A percentile compares a stretch with the other conserved stretches of the same genome.
These are phyloP conservation scores for Aegilops speltoides DNA, from an alignment of 176 grass and related monocot species.

Conservation along the genomic window DNA sequence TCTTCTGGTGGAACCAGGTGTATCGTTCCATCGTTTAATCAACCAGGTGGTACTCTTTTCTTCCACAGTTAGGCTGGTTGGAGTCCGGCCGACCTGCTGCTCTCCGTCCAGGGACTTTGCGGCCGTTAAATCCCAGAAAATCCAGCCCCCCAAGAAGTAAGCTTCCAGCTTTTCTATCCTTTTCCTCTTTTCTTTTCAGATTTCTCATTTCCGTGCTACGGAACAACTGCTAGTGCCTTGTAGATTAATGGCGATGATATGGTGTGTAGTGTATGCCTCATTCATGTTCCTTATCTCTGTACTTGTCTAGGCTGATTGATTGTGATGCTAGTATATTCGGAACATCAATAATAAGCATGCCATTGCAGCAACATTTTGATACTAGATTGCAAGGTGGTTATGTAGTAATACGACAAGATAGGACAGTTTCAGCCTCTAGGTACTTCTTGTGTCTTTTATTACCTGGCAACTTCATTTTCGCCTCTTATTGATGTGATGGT, in stretches of 20 bases:
- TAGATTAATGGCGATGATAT: background rate
- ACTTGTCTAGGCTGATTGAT: background rate
- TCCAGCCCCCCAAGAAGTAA: constrained; percentile 81
- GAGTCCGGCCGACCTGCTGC: constrained; percentile 20
- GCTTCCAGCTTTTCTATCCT: background rate
- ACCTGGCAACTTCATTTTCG: background rate
- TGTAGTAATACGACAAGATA: too few relatives aligned
- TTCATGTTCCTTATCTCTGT: background rate
- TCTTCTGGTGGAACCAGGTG: background rate
- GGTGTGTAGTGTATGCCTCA: background rate
- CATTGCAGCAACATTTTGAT: background rate
- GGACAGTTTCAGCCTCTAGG: too few relatives aligned
- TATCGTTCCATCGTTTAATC: background rate
- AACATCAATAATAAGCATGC: background rate
- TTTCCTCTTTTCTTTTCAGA: background rate
- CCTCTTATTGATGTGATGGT: background rate
- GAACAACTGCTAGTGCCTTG: background rate
- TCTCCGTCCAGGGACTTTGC: constrained; percentile 35
- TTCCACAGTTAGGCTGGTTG: constrained; percentile 45
- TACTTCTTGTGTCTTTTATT: background rate
- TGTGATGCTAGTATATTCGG: background rate
- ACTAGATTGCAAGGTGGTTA: background rate
- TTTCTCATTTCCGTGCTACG: background rate
- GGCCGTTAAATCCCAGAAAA: constrained; percentile 47
- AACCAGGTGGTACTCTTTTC: background rate